Percentiles rank a stretch among this genome's conserved stretches.
Evolutionary conservation across 805 yeast genomes (phyloP).

Genomic region (Scheffersomyces spartinae): DNA sequence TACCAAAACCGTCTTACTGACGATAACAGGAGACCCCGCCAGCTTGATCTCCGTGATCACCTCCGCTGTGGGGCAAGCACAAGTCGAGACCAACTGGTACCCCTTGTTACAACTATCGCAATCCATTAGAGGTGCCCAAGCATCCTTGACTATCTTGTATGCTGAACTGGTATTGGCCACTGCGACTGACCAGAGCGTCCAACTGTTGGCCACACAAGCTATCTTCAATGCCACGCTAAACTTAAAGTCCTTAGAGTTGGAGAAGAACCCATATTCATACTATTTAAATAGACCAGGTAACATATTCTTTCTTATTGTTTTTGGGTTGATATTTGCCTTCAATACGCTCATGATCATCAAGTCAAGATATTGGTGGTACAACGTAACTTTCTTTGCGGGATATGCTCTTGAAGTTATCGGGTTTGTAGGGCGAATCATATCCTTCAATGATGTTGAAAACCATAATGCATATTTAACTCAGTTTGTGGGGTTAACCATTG

Average conservation of each 20-base stretch:
- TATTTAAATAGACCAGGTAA: slow-evolving; percentile 19
- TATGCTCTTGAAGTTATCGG: slow-evolving; percentile 25
- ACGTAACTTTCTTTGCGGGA: slow-evolving; percentile 24
- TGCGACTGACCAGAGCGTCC: slow-evolving; percentile 18
- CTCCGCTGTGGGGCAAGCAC: slow-evolving; percentile 9
- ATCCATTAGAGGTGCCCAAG: slow-evolving; percentile 21
- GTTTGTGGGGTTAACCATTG: slow-evolving; percentile 22
- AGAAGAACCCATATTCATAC: slow-evolving; percentile 16
- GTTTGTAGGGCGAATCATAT: slow-evolving; percentile 24
- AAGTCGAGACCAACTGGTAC: slow-evolving; percentile 11
- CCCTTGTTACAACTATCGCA: slow-evolving; percentile 13
- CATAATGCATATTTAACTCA: slow-evolving; percentile 17
- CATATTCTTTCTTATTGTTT: slow-evolving; percentile 17
- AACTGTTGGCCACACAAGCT: slow-evolving; percentile 19
- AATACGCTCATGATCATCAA: slow-evolving; percentile 14
- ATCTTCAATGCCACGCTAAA: slow-evolving; percentile 21
- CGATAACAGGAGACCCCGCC: slow-evolving; percentile 1
- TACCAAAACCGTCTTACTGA: too few species aligned
- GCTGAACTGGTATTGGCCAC: slow-evolving; percentile 27
- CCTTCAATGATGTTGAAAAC: slow-evolving; percentile 13
- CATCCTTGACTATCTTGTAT: slow-evolving; percentile 21
- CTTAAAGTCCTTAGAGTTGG: slow-evolving; percentile 16
- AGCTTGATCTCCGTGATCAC: slow-evolving; percentile 2
- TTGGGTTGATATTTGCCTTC: slow-evolving; percentile 13
- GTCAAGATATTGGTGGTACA: slow-evolving; percentile 29